Percentiles rank a stretch among this genome's conserved stretches.
phyloP scores from a whole-genome alignment of 108 stramenopile species.

The Skeletonema potamos region DNA sequence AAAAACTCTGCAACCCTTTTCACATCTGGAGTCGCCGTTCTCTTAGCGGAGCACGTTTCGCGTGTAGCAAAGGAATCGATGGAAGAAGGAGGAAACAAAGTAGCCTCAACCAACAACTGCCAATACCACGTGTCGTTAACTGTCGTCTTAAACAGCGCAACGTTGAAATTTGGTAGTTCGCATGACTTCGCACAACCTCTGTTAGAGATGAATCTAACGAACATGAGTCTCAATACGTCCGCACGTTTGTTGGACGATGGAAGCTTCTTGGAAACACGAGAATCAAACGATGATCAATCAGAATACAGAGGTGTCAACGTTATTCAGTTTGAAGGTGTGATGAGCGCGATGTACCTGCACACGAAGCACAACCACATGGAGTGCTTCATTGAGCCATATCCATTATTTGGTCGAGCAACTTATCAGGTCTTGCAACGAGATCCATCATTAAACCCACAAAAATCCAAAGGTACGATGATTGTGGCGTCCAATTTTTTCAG shows the following conservation, averaged over 20 bases:
- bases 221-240: slow-evolving; percentile 13
- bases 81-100: background rate
- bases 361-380: slow-evolving; percentile 34
- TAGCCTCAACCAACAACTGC: background rate
- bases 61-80: slow-evolving; percentile 1
- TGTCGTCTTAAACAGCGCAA: slow-evolving; percentile 17
- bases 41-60: slow-evolving; percentile 16
- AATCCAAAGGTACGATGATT: background rate
- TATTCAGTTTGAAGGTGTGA: slow-evolving; percentile 7
- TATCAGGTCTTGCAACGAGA: background rate
- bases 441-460: background rate
- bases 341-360: slow-evolving; percentile 13
- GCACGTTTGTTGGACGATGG: slow-evolving; percentile 16
- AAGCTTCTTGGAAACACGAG: slow-evolving; percentile 5
- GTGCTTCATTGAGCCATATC: slow-evolving; percentile 10
- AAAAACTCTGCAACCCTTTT: slow-evolving; percentile 6
- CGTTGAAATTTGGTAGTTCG: slow-evolving; percentile 27
- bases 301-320: background rate
- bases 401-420: slow-evolving; percentile 11
- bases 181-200: slow-evolving; percentile 19
- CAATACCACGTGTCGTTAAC: slow-evolving; percentile 18
- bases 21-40: slow-evolving; percentile 13
- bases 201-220: slow-evolving; percentile 17
- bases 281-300: background rate
- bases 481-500: background rate